Evolutionary conservation across 805 yeast species (phyloP).

Genomic region (Jamesozyma lodderae): DNA sequence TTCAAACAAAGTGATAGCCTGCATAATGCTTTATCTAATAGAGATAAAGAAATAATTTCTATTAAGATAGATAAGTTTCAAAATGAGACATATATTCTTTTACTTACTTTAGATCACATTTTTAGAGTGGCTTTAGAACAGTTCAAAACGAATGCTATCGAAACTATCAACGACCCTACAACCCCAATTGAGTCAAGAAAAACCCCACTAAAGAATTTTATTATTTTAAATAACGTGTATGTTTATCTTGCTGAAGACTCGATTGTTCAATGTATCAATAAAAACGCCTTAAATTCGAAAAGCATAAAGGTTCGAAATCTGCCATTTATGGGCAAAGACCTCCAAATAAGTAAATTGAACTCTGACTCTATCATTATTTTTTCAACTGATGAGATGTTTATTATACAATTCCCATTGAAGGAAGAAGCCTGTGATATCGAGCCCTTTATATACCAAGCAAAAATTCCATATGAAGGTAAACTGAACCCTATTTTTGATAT

Average conservation of each 20-base stretch:
- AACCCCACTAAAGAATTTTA: slow-evolving; percentile 1
- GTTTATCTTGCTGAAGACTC: slow-evolving; percentile 2
- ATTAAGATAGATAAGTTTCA: not conserved
- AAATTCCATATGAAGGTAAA: slow-evolving; percentile 12
- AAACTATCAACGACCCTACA: no score
- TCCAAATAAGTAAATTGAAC: slow-evolving; percentile 1
- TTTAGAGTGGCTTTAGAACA: no score
- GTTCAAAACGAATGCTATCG: no score
- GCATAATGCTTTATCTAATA: not conserved
- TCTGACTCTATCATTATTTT: not conserved
- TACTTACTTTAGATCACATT: no score
- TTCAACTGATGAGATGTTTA: slow-evolving; percentile 1
- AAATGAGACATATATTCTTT: no score
- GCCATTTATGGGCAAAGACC: slow-evolving; percentile 1
- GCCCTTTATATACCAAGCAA: slow-evolving; percentile 9
- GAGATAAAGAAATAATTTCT: not conserved
- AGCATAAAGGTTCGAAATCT: not conserved
- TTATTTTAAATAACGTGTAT: not conserved
- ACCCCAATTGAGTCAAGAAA: not conserved
- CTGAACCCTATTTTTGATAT: slow-evolving; percentile 16
- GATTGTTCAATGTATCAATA: not conserved
- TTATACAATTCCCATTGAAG: not conserved
- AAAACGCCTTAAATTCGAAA: no score
- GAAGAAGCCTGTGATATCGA: not conserved
- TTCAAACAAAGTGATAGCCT: not conserved